A percentile compares a stretch with the other conserved stretches of the same genome.
phyloP scores from a whole-genome alignment of 805 yeast genomes.

The Candida verbasci region DNA sequence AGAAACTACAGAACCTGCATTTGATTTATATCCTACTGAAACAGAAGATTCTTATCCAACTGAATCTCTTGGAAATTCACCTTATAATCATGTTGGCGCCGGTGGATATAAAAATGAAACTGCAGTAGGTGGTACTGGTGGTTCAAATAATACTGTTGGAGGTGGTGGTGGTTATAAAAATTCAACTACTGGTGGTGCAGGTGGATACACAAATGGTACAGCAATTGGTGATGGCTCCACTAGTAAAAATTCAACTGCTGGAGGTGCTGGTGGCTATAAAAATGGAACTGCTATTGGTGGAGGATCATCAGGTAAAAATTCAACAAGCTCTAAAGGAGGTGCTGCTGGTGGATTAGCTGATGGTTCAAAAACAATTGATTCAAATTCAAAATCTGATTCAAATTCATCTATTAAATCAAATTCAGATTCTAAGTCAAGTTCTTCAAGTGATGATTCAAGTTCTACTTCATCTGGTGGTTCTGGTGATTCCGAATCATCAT shows the following conservation, averaged over 20 bases:
- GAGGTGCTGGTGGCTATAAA: too few relatives aligned
- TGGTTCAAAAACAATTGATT: neutral
- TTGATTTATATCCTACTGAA: conserved; percentile 1
- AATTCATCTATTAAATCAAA: neutral
- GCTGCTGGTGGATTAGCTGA: conserved; percentile 1
- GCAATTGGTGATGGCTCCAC: too few relatives aligned
- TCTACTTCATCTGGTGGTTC: neutral
- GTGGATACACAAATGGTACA: neutral
- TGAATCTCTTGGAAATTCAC: too few relatives aligned
- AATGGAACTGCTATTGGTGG: too few relatives aligned
- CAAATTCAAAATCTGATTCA: neutral
- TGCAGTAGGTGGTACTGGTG: neutral
- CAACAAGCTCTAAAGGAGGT: neutral
- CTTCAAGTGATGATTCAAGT: too few relatives aligned
- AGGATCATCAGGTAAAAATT: conserved; percentile 1
- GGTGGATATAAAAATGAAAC: neutral
- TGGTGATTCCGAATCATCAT: neutral
- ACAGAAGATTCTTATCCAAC: neutral
- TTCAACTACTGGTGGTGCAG: neutral
- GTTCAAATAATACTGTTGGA: too few relatives aligned
- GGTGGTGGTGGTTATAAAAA: neutral
- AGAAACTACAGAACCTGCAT: neutral
- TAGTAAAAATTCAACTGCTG: too few relatives aligned
- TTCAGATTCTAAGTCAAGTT: neutral
- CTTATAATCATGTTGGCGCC: neutral